Percentiles rank a stretch among this genome's conserved stretches.
Evolutionary conservation across 1,284 basidiomycete genomes (phyloP).

Genomic region (Leucoagaricus sp.): DNA sequence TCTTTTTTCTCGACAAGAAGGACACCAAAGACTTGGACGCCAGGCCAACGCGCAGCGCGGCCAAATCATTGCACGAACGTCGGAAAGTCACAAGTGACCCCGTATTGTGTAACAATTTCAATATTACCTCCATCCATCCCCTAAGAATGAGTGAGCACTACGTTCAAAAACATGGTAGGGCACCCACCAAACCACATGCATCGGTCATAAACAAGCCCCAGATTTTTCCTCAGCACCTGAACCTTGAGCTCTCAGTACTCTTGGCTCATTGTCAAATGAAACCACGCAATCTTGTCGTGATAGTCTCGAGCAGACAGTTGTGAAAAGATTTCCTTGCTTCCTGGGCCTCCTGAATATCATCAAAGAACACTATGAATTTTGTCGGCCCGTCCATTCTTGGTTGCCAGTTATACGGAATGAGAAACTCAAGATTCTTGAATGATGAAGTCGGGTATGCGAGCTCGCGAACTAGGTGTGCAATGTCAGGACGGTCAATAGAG

Average conservation of each 20-base stretch:
- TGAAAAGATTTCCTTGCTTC: conserved; percentile 13
- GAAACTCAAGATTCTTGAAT: not conserved
- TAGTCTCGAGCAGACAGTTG: not conserved
- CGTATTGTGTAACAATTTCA: conserved; percentile 8
- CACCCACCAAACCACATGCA: conserved; percentile 25
- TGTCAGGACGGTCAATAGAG: not conserved
- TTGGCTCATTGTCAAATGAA: not conserved
- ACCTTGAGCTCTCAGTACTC: conserved; percentile 15
- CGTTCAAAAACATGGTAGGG: not conserved
- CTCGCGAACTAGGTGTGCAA: not conserved
- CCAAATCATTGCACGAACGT: conserved; percentile 16
- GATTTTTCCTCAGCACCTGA: not conserved
- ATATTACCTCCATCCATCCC: conserved; percentile 2
- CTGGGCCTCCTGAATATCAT: conserved; percentile 22
- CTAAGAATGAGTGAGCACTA: not conserved
- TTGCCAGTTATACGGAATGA: conserved; percentile 14
- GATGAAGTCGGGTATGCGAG: not conserved
- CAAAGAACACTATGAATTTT: conserved; percentile 30
- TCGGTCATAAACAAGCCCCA: conserved; percentile 22
- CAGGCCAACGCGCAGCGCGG: conserved; percentile 3
- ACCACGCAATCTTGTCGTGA: not conserved
- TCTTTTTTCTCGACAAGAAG: not conserved
- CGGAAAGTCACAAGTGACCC: conserved; percentile 10
- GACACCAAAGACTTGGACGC: not conserved
- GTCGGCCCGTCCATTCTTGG: conserved; percentile 8